A percentile compares a stretch with the other conserved stretches of the same genome.
Conservation (phyloP, 352 stramenopile species). For the Phytophthora kernoviae region DNA sequence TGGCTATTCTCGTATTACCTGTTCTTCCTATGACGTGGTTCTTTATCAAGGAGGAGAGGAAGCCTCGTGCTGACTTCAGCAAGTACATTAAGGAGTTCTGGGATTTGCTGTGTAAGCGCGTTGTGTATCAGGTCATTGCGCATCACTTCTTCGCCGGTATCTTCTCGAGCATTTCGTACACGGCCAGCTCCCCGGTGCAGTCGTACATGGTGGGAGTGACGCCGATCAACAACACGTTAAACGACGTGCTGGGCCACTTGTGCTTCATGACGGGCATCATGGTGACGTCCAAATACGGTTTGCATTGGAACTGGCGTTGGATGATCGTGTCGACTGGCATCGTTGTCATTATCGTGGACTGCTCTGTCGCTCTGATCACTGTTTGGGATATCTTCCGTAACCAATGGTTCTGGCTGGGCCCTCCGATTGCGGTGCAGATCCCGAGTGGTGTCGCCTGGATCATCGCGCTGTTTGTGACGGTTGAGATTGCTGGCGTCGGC, state of each 20-base stretch:
- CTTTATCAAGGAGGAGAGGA: constrained; percentile 47
- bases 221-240: constrained; percentile 47
- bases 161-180: constrained; percentile 48
- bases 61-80: constrained; percentile 29
- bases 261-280: constrained; percentile 42
- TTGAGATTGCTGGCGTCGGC: constrained; percentile 51
- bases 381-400: constrained; percentile 52
- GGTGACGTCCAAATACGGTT: constrained; percentile 43
- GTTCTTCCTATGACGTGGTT: constrained; percentile 41
- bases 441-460: constrained; percentile 45
- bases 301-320: constrained; percentile 52
- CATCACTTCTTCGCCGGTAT: constrained; percentile 54
- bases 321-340: constrained; percentile 40
- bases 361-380: constrained; percentile 38
- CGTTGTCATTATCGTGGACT: constrained; percentile 39
- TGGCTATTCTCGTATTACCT: constrained; percentile 31
- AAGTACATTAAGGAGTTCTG: constrained; percentile 50
- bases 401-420: constrained; percentile 50
- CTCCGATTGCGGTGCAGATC: constrained; percentile 41
- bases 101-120: constrained; percentile 46
- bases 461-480: constrained; percentile 41
- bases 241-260: constrained; percentile 36
- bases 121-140: constrained; percentile 55
- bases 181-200: constrained; percentile 35
- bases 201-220: constrained; percentile 43